A percentile compares a stretch with the other conserved stretches of the same genome.
Conservation (phyloP, 116 monocot genomes). For the Dioscorea cayenensis region DNA sequence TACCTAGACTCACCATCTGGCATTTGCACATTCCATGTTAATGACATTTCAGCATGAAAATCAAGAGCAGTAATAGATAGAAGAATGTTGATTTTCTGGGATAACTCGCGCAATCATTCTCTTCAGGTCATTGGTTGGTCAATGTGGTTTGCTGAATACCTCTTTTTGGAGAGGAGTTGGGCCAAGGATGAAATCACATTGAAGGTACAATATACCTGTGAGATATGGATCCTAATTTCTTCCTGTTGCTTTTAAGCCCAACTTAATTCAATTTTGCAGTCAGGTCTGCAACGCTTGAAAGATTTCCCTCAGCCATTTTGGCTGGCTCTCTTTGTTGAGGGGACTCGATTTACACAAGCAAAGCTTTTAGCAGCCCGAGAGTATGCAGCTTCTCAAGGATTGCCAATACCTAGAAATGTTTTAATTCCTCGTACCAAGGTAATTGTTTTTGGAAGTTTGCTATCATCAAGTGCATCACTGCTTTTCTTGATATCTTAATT, state of each 20-base stretch:
- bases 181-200: slow-evolving; percentile 90
- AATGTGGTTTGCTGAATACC: slow-evolving; percentile 98
- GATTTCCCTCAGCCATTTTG: slow-evolving; percentile 94
- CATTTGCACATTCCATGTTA: too few relatives aligned
- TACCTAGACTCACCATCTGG: too few relatives aligned
- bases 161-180: slow-evolving; percentile 97
- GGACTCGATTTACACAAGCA: slow-evolving; percentile 89
- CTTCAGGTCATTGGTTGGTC: slow-evolving; percentile 98
- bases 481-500: background rate
- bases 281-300: slow-evolving; percentile 63
- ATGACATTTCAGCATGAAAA: background rate
- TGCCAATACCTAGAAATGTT: slow-evolving; percentile 82
- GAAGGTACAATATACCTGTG: slow-evolving; percentile 38
- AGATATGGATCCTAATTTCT: background rate
- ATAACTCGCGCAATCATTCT: background rate
- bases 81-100: background rate
- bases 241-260: background rate
- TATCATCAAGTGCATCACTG: background rate
- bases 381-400: slow-evolving; percentile 77
- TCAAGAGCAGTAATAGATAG: background rate
- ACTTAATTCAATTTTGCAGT: slow-evolving; percentile 37
- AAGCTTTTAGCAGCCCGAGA: slow-evolving; percentile 94
- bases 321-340: slow-evolving; percentile 99
- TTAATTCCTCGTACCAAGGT: slow-evolving; percentile 99
- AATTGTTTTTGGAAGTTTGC: background rate